Conservation (phyloP, 2,329 filamentous ascomycete species). For the Didymosphaeria variabile region DNA sequence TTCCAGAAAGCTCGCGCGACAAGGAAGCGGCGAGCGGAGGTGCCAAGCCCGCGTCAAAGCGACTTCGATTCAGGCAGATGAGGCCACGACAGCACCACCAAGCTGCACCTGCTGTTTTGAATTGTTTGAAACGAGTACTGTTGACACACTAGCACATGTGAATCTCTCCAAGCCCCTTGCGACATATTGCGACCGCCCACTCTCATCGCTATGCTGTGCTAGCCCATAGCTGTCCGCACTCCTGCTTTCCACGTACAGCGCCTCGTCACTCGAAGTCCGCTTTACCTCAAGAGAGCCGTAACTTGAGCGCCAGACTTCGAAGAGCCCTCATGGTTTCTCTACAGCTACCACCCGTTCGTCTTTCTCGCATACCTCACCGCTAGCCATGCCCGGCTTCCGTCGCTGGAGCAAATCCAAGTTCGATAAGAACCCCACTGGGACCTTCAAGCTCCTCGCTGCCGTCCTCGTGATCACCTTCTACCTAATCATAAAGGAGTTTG, state of each 20-base stretch:
- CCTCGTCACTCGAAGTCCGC: background rate
- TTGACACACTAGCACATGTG: background rate
- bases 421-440: slow-evolving; percentile 51
- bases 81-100: slow-evolving; percentile 4
- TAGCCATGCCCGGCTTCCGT: slow-evolving; percentile 45
- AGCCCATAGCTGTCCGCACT: background rate
- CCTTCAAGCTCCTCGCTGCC: slow-evolving; percentile 53
- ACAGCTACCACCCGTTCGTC: slow-evolving; percentile 22
- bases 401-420: slow-evolving; percentile 50
- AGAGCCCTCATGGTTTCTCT: slow-evolving; percentile 35
- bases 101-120: background rate
- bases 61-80: slow-evolving; percentile 4
- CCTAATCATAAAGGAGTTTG: slow-evolving; percentile 50
- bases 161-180: background rate
- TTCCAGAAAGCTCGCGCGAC: background rate
- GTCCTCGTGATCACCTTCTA: slow-evolving; percentile 52
- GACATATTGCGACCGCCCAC: background rate
- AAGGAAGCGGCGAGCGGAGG: background rate
- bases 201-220: background rate
- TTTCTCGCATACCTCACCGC: slow-evolving; percentile 14
- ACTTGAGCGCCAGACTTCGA: background rate
- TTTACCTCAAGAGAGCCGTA: background rate
- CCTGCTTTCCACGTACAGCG: background rate
- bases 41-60: slow-evolving; percentile 6
- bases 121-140: background rate